Conservation (phyloP, 2,329 filamentous ascomycete genomes). For the Sordariomycetes sp. region DNA sequence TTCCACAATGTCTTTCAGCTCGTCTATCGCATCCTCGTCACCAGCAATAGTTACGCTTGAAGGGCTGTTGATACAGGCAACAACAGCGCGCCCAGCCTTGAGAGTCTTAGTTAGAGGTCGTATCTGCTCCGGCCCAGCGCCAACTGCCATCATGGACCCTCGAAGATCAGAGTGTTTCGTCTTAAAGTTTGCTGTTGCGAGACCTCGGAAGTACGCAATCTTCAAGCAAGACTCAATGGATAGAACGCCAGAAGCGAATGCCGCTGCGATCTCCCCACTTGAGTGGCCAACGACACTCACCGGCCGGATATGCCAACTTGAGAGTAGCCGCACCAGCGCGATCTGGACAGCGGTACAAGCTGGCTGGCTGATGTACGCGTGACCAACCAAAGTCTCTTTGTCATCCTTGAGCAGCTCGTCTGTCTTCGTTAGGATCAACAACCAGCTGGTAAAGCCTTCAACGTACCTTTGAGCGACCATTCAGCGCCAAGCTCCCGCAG, state of each 20-base stretch:
- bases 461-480: constrained; percentile 7
- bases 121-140: constrained; percentile 22
- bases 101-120: background rate
- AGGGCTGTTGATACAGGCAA: constrained; percentile 10
- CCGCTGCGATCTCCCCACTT: constrained; percentile 28
- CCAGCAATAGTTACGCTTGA: constrained; percentile 6
- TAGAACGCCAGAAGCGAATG: constrained; percentile 23
- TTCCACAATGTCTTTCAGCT: constrained; percentile 4
- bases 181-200: background rate
- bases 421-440: background rate
- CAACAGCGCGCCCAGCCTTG: background rate
- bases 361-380: constrained; percentile 22
- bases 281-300: constrained; percentile 26
- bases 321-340: constrained; percentile 24
- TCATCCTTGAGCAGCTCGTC: constrained; percentile 4
- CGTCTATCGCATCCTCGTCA: constrained; percentile 4
- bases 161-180: background rate
- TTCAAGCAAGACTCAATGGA: constrained; percentile 21
- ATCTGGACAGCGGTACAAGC: constrained; percentile 7
- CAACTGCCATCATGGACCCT: constrained; percentile 13
- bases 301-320: constrained; percentile 16
- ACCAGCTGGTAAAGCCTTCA: constrained; percentile 9
- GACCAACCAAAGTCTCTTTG: constrained; percentile 23
- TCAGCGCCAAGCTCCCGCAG: constrained; percentile 1
- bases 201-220: constrained; percentile 5